A percentile compares a stretch with the other conserved stretches of the same genome.
phyloP scores from a whole-genome alignment of 2,329 filamentous ascomycete genomes.

The Fusarium napiforme region DNA sequence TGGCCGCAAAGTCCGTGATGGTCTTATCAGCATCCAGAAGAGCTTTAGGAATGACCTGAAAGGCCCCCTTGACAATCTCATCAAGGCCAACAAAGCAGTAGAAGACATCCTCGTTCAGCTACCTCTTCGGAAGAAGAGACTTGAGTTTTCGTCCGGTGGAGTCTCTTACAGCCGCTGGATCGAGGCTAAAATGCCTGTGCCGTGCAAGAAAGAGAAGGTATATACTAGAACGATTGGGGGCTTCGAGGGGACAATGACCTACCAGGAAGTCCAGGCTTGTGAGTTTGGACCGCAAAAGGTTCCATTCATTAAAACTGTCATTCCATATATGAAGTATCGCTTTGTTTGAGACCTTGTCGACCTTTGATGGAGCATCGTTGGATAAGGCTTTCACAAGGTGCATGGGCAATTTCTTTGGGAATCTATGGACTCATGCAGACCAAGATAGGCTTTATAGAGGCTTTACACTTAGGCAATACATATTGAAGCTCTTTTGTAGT shows the following conservation, averaged over 20 bases:
- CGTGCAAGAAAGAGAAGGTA: neutral
- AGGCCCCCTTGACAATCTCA: conserved; percentile 12
- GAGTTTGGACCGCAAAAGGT: conserved; percentile 14
- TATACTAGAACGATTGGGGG: neutral
- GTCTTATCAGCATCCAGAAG: neutral
- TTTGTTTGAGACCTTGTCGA: neutral
- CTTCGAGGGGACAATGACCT: neutral
- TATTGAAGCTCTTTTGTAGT: rapidly evolving
- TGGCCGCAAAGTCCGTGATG: neutral
- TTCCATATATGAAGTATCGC: neutral
- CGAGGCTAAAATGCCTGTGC: conserved; percentile 8
- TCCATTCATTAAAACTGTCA: neutral
- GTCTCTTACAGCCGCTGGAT: conserved; percentile 12
- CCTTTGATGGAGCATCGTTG: neutral
- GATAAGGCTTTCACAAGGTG: too few species aligned
- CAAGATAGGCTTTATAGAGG: too few species aligned
- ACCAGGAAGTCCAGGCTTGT: neutral
- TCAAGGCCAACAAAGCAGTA: conserved; percentile 19
- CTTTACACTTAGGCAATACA: rapidly evolving
- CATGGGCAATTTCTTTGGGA: neutral
- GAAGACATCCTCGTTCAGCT: conserved; percentile 12
- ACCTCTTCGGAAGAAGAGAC: conserved; percentile 12
- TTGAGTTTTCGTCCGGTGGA: conserved; percentile 6
- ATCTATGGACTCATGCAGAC: too few species aligned
- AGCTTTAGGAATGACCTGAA: conserved; percentile 22